Conservation (phyloP, 176 grass and related monocot species). For the Cenchrus americanus region DNA sequence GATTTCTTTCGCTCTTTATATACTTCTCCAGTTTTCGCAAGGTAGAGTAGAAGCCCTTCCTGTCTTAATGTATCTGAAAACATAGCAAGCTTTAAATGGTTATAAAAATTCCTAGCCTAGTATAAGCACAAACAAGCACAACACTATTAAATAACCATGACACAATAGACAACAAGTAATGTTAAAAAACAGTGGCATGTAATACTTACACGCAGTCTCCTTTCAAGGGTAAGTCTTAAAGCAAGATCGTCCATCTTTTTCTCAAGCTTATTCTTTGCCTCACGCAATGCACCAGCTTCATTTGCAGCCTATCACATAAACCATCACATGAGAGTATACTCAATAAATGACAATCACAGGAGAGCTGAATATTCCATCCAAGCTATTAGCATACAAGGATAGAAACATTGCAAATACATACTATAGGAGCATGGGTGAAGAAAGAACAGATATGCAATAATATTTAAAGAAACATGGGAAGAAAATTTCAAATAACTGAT, state of each 20-base stretch:
- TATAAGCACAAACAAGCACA: conserved; percentile 29
- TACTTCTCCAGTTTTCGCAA: not conserved
- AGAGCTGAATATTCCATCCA: conserved; percentile 17
- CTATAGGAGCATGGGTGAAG: not conserved
- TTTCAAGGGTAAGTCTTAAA: conserved; percentile 85
- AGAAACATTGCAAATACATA: not conserved
- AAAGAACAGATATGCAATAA: not conserved
- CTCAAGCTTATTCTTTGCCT: conserved; percentile 98
- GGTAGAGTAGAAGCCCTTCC: not conserved
- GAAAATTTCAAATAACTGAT: not conserved
- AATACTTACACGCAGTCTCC: conserved; percentile 70
- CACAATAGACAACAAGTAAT: not conserved
- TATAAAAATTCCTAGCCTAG: not conserved
- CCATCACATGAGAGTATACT: conserved; percentile 36
- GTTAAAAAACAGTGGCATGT: conserved; percentile 17
- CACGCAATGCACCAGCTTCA: conserved; percentile 92
- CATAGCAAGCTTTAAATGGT: conserved; percentile 13
- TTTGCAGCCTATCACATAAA: conserved; percentile 75
- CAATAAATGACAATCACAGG: conserved; percentile 11
- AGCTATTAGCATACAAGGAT: too few relatives aligned
- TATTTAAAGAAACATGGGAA: conserved; percentile 10
- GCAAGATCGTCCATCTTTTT: conserved; percentile 92
- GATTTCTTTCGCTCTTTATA: not conserved
- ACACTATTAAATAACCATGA: not conserved
- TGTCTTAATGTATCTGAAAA: not conserved